Evolutionary conservation across 495 filamentous ascomycete species (phyloP), one percentile per base, ranked within the genome.

Genomic region (Penicillium flavigenum): DNA sequence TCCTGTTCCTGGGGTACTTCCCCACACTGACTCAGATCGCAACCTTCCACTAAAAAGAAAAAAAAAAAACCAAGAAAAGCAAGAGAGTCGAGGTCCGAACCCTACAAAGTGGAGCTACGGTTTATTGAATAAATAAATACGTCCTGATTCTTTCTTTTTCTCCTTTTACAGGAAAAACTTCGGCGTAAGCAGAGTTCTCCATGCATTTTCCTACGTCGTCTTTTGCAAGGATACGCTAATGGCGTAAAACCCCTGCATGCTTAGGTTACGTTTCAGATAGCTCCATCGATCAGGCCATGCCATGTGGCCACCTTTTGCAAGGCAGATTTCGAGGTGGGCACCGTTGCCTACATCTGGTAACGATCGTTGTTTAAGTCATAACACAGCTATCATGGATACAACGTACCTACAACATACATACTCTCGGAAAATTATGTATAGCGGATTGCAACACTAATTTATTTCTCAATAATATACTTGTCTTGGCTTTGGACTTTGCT

Each of bases 201-300:
- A 31, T 31, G 9, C 29, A 10, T 31, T 31, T 11, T 31, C 29
- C 31, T 3, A 14, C 31, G 11, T 34, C 31, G 11, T 11, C 31
- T 1, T 29, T 32, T 14, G 11, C 31, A 34, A 14, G 11, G 0
- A 12, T 34, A 26, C 36, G 22, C 27, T 14, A 10, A 55, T 38
- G 16, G 20, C 42, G 31, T 52, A 24, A 38, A 26, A 3, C 16
- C 16, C 19, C 47, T 55, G 43, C 31, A 47, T 22, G 22, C 19
- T 41, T 12, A 4, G 22, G n/a, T 38, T 26, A 42, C 27, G 43
- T 47, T 46, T 38, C 43, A 55, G 42, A 36, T 55, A 47, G 53
- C 2, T 22, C 32, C 53, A 24, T 55, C 44, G 53, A 55, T 55
- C 53, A 55, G 53, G 9, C 27, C 53, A 55, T 55, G 53, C 53